These are phyloP conservation scores for Fraxinus quadrangulata DNA, from an alignment of 257 asterid genomes.

Conservation along the genomic window DNA sequence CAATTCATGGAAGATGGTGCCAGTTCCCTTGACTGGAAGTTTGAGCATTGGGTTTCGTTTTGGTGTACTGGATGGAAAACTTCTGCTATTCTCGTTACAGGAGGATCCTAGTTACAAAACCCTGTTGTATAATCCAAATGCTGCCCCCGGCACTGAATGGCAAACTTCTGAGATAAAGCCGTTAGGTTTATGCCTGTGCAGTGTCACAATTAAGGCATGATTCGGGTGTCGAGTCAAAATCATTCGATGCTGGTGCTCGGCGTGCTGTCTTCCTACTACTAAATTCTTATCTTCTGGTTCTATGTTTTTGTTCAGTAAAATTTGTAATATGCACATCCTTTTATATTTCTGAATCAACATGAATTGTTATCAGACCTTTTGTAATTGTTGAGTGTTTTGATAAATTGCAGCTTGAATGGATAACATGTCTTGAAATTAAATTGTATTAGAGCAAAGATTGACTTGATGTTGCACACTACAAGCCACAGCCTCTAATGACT, in stretches of 20 bases:
- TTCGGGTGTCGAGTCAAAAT: not conserved
- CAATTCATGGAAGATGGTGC: conserved; percentile 67
- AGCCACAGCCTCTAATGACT: not conserved
- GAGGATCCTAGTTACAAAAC: conserved; percentile 53
- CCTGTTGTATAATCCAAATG: conserved; percentile 67
- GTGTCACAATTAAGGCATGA: conserved; percentile 70
- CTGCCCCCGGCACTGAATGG: conserved; percentile 69
- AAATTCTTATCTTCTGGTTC: not conserved
- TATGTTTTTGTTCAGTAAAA: not conserved
- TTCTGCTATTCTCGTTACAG: conserved; percentile 58
- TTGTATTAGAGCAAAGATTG: not conserved
- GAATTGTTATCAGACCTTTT: too few species aligned
- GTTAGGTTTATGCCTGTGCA: conserved; percentile 58
- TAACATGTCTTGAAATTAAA: not conserved
- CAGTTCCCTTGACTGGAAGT: conserved; percentile 67
- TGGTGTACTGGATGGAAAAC: conserved; percentile 66
- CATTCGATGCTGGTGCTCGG: not conserved
- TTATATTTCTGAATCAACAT: not conserved
- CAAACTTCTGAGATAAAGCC: conserved; percentile 56
- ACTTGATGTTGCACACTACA: not conserved
- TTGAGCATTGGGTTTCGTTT: conserved; percentile 62
- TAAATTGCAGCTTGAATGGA: not conserved
- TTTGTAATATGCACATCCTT: not conserved
- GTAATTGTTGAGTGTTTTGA: not conserved
- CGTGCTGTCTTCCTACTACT: not conserved